These are phyloP conservation scores for Termitomyces eurrhizus DNA, from an alignment of 768 basidiomycete genomes.

Conservation along the genomic window DNA sequence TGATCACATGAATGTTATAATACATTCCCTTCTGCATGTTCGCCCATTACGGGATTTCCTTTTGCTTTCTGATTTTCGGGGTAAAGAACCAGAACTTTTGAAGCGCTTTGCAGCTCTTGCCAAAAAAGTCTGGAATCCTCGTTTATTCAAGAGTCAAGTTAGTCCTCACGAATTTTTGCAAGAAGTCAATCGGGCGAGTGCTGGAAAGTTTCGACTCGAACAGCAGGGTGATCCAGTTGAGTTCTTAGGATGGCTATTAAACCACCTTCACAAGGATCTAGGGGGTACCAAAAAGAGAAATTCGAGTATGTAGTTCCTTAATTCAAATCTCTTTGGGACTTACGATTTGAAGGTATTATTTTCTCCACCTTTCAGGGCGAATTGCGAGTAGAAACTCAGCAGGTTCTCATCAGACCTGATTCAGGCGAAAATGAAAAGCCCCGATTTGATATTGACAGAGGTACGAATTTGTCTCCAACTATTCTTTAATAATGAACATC, in stretches of 20 bases:
- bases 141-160: conserved; percentile 96
- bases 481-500: conserved; percentile 1
- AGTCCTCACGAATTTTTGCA: conserved; percentile 99
- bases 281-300: conserved; percentile 92
- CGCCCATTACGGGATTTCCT: conserved; percentile 86
- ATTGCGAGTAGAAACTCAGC: conserved; percentile 88
- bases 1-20: conserved; percentile 96
- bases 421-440: conserved; percentile 76
- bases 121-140: conserved; percentile 95
- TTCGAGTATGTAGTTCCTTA: conserved; percentile 61
- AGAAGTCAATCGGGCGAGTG: conserved; percentile 88
- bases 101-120: conserved; percentile 84
- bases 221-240: conserved; percentile 96
- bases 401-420: conserved; percentile 82
- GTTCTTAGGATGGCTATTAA: conserved; percentile 93
- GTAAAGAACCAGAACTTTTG: conserved; percentile 82
- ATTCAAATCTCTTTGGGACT: conserved; percentile 14
- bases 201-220: conserved; percentile 89
- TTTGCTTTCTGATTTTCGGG: conserved; percentile 67
- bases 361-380: conserved; percentile 95
- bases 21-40: conserved; percentile 90
- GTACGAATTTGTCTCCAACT: conserved; percentile 36
- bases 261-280: conserved; percentile 87
- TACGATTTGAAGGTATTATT: conserved; percentile 63
- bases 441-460: conserved; percentile 91